phyloP scores from a whole-genome alignment of 192 early-diverging fungal genomes.

The Glomus cerebriforme region DNA sequence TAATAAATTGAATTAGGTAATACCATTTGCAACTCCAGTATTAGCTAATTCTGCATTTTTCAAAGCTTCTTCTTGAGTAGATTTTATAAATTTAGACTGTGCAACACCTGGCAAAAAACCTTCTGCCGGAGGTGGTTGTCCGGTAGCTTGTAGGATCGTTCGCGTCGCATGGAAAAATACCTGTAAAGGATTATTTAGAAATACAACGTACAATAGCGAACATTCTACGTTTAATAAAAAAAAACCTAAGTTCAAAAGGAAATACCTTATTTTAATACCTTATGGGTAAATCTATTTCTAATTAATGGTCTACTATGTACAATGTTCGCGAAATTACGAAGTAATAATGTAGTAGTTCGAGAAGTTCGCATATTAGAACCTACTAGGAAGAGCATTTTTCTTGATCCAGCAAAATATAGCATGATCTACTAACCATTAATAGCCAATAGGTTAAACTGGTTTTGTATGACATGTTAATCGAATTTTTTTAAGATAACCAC shows the following conservation, averaged over 20 bases:
- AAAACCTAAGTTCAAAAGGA: background rate
- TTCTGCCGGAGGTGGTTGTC: conserved; percentile 68
- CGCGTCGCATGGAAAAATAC: conserved; percentile 42
- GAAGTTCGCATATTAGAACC: background rate
- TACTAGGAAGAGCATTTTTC: too few relatives aligned
- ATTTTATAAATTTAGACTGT: conserved; percentile 76
- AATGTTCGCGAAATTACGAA: background rate
- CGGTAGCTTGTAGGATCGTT: conserved; percentile 32
- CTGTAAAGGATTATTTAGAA: background rate
- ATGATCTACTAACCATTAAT: too few relatives aligned
- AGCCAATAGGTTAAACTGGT: too few relatives aligned
- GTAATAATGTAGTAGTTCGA: background rate
- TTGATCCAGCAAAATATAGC: too few relatives aligned
- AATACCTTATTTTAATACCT: conserved; percentile 16
- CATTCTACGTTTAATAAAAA: background rate
- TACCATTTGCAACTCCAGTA: conserved; percentile 60
- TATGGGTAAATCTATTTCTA: background rate
- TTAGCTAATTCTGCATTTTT: conserved; percentile 67
- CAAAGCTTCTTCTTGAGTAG: conserved; percentile 71
- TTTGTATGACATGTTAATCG: too few relatives aligned
- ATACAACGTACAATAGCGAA: background rate
- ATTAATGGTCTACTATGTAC: background rate
- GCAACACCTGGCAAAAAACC: conserved; percentile 83
- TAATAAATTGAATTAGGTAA: background rate
- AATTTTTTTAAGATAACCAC: too few relatives aligned